Conservation (phyloP, 225 moss, liverwort and hornwort species). For the Polytrichum formosum region DNA sequence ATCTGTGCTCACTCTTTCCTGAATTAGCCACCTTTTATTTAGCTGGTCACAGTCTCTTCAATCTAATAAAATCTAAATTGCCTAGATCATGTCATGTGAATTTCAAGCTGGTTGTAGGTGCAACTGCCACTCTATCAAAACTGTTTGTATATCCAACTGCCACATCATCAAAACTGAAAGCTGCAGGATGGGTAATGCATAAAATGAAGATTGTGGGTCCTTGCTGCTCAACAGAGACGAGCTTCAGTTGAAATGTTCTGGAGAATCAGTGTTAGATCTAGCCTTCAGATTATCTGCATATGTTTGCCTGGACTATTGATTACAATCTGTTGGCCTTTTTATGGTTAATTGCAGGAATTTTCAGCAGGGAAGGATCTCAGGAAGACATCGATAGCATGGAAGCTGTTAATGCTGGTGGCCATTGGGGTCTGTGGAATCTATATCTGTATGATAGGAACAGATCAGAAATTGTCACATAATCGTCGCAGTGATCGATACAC, state of each 20-base stretch:
- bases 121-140: too few relatives aligned
- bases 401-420: conserved; percentile 39
- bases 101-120: too few relatives aligned
- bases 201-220: too few relatives aligned
- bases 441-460: conserved; percentile 41
- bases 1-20: neutral
- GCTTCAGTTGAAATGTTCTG: neutral
- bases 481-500: conserved; percentile 2
- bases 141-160: too few relatives aligned
- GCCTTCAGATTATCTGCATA: neutral
- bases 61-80: too few relatives aligned
- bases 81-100: too few relatives aligned
- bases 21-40: too few relatives aligned
- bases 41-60: too few relatives aligned
- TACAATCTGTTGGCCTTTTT: neutral
- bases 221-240: neutral
- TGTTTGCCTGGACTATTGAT: neutral
- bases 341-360: conserved; percentile 24
- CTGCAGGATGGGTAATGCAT: too few relatives aligned
- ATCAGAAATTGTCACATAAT: conserved; percentile 22
- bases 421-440: conserved; percentile 48
- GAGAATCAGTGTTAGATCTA: neutral
- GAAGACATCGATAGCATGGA: conserved; percentile 35
- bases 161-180: too few relatives aligned
- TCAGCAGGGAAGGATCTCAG: conserved; percentile 36